Base-by-base conservation (phyloP, 2,329 filamentous ascomycete genomes). In the Colletotrichum tropicale region DNA sequence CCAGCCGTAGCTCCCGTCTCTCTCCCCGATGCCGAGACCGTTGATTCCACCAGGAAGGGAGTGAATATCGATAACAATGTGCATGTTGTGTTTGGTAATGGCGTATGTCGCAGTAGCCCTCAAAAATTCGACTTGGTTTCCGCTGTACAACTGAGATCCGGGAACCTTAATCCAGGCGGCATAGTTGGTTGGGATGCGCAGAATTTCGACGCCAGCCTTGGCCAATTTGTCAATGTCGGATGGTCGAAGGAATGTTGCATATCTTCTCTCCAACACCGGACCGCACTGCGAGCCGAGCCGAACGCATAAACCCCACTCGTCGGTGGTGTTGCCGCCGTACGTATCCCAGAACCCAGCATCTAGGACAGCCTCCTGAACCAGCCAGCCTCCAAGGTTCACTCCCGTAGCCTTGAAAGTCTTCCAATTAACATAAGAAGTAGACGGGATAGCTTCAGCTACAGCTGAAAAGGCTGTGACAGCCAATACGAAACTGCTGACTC, bases 171-270 rank as follows among this genome's bases (percentile, higher is more conserved):
- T 9, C 70, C 70, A 71, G 6, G 70, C 70, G 30, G 43, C 52
- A 62, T 67, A 71, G 48, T 30, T 43, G 10, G 70, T 71, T 12
- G 70, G 70, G 43, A 71, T 71, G 28, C 70, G 70, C 1, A 71
- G 26, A 32, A 71, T 43, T 26, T 52, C 58, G 21, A 67, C 34
- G 9, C 70, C 70, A 24, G 43, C 62, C 7, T 36, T 26, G n/a
- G 70, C 70, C 16, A 71, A 62, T 32, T 71, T 71, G 30, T 71
- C 70, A n/a, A 71, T 67, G n/a, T 71, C 61, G 24, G 43, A 62
- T 6, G 70, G 43, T 15, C n/a, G n/a, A 34, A 71, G 21, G 32
- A 48, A 71, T 18, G 61, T 66, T n/a, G 70, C 70, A 26, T 71
- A 71, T 7, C 62, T 55, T 5, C 52, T 26, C 28, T 71, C 70